phyloP scores from a whole-genome alignment of 345 rosid species.

The Dimocarpus longan region DNA sequence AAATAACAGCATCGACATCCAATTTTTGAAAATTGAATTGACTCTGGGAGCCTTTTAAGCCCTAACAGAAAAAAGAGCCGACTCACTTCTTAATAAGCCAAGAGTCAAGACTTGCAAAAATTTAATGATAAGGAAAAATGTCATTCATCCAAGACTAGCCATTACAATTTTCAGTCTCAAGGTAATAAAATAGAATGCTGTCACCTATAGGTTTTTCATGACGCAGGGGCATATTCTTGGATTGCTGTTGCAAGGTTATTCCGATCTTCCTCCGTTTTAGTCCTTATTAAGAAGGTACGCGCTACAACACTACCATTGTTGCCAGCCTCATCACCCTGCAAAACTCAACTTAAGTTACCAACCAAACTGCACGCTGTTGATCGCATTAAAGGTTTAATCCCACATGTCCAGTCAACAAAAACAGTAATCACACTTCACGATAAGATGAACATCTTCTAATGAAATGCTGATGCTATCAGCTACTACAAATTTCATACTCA shows the following conservation, averaged over 20 bases:
- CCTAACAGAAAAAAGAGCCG: conserved; percentile 17
- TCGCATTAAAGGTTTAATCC: background rate
- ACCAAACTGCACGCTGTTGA: background rate
- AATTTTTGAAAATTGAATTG: conserved; percentile 16
- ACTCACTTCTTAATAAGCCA: conserved; percentile 11
- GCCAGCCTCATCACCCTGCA: conserved; percentile 65
- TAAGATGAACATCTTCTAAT: background rate
- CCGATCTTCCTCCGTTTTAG: conserved; percentile 76
- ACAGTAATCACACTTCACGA: background rate
- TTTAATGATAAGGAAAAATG: conserved; percentile 1
- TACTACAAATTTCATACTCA: background rate
- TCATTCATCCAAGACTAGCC: conserved; percentile 5
- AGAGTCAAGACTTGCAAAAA: conserved; percentile 25
- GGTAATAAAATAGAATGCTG: background rate
- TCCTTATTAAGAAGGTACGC: conserved; percentile 79
- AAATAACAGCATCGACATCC: conserved; percentile 7
- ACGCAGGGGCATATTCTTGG: conserved; percentile 78
- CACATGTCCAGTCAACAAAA: background rate
- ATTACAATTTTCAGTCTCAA: conserved; percentile 17
- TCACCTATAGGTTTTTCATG: conserved; percentile 31
- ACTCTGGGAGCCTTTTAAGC: conserved; percentile 22
- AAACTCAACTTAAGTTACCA: conserved; percentile 8
- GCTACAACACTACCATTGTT: conserved; percentile 47
- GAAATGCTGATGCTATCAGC: background rate
- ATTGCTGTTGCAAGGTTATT: conserved; percentile 73